These are phyloP conservation scores for Mycena galericulata DNA, from an alignment of 768 basidiomycete species.

Conservation along the genomic window DNA sequence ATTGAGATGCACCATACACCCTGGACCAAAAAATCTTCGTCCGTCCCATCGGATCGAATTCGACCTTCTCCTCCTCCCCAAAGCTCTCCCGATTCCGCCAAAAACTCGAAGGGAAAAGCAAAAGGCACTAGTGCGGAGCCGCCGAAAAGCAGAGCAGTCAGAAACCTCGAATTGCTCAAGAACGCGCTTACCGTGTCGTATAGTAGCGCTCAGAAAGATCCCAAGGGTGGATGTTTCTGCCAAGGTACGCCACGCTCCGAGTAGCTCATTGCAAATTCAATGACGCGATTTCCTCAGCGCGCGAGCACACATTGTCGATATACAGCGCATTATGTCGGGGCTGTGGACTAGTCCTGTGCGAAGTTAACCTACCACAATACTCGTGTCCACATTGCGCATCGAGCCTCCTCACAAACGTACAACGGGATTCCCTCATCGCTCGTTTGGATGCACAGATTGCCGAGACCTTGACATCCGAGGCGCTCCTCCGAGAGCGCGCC, in stretches of 20 bases:
- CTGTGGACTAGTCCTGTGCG: slow-evolving; percentile 76
- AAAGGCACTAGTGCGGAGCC: slow-evolving; percentile 43
- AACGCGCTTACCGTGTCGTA: slow-evolving; percentile 44
- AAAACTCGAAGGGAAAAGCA: slow-evolving; percentile 52
- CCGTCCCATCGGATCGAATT: slow-evolving; percentile 69
- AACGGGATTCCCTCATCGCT: slow-evolving; percentile 51
- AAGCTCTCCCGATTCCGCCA: slow-evolving; percentile 26
- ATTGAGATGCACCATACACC: slow-evolving; percentile 53
- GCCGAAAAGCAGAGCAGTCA: slow-evolving; percentile 64
- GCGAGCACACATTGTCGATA: slow-evolving; percentile 67
- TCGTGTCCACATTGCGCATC: slow-evolving; percentile 67
- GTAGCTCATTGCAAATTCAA: not conserved
- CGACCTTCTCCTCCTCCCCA: slow-evolving; percentile 46
- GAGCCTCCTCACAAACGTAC: slow-evolving; percentile 49
- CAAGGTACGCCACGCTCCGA: slow-evolving; percentile 60
- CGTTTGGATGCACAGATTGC: slow-evolving; percentile 58
- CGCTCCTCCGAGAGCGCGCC: slow-evolving; percentile 57
- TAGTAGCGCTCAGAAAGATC: slow-evolving; percentile 58
- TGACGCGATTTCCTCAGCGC: slow-evolving; percentile 53
- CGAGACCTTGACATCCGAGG: slow-evolving; percentile 59
- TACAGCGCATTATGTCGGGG: slow-evolving; percentile 65
- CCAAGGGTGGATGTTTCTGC: slow-evolving; percentile 78
- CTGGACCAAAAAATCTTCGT: slow-evolving; percentile 58
- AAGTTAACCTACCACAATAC: slow-evolving; percentile 63
- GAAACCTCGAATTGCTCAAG: slow-evolving; percentile 59